These are phyloP conservation scores for Tuber indicum DNA, from an alignment of 495 filamentous ascomycete genomes.

Conservation along the genomic window DNA sequence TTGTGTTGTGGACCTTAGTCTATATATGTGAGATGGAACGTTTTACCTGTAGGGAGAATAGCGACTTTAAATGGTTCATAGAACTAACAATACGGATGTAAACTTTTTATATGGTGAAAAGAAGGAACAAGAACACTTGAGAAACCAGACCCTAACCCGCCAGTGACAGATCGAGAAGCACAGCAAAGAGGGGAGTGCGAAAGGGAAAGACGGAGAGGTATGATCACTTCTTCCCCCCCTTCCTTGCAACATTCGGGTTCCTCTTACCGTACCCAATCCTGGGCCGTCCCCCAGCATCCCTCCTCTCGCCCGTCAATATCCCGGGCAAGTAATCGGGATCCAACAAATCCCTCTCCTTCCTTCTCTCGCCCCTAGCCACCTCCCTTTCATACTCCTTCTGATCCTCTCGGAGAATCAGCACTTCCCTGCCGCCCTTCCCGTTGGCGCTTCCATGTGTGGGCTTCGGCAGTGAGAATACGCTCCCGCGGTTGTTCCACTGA, in stretches of 20 bases:
- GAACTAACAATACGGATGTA: neutral
- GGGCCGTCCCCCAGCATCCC: conserved; percentile 51
- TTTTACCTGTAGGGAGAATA: neutral
- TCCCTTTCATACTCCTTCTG: conserved; percentile 84
- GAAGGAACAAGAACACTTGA: neutral
- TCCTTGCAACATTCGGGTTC: conserved; percentile 36
- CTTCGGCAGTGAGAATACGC: conserved; percentile 85
- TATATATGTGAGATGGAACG: neutral
- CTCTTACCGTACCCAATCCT: conserved; percentile 72
- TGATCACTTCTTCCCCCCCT: conserved; percentile 20
- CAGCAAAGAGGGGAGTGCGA: neutral
- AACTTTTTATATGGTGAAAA: neutral
- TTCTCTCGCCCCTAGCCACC: conserved; percentile 55
- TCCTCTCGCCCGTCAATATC: conserved; percentile 73
- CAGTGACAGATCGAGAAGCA: neutral
- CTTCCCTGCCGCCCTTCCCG: conserved; percentile 58
- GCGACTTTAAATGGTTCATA: neutral
- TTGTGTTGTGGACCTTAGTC: neutral
- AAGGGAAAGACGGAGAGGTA: neutral
- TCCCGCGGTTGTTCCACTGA: conserved; percentile 85
- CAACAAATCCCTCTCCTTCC: conserved; percentile 77
- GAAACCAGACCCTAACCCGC: neutral
- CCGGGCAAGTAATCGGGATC: conserved; percentile 86
- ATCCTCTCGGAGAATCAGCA: conserved; percentile 82
- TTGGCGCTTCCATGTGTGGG: conserved; percentile 71